These are phyloP conservation scores for Fusarium tupiense DNA, from an alignment of 2,329 filamentous ascomycete species.

Conservation along the genomic window DNA sequence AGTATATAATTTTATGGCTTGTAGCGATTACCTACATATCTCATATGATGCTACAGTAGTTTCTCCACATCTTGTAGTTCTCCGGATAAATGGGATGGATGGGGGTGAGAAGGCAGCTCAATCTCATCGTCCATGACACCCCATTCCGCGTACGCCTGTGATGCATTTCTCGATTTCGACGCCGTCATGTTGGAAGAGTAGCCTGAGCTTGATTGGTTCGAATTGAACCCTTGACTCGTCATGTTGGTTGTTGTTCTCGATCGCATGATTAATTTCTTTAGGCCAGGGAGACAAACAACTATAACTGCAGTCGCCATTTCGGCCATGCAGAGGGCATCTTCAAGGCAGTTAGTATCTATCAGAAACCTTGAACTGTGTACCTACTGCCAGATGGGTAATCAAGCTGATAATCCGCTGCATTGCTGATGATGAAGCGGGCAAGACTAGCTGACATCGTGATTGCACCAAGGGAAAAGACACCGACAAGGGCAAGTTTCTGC, in stretches of 20 bases:
- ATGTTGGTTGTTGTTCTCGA: not conserved
- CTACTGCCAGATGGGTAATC: slow-evolving; percentile 7
- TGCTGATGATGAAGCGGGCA: not conserved
- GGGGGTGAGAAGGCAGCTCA: not conserved
- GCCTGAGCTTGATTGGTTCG: not conserved
- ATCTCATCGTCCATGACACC: slow-evolving; percentile 18
- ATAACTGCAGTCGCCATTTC: slow-evolving; percentile 17
- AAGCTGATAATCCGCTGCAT: not conserved
- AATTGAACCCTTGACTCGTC: not conserved
- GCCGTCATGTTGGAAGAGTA: not conserved
- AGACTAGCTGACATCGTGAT: not conserved
- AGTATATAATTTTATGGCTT: not conserved
- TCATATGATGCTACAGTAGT: not conserved
- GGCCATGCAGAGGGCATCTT: not conserved
- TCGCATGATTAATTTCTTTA: not conserved
- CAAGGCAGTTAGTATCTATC: not conserved
- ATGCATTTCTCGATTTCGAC: not conserved
- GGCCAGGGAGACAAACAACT: slow-evolving; percentile 6
- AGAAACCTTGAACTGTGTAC: rapidly evolving
- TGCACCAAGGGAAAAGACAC: slow-evolving; percentile 16
- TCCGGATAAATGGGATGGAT: no score
- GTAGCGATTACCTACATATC: not conserved
- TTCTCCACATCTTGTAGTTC: not conserved
- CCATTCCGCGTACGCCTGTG: slow-evolving; percentile 6
- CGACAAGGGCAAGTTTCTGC: not conserved